Evolutionary conservation across 495 filamentous ascomycete genomes (phyloP).

Genomic region (Pyronema domesticum): DNA sequence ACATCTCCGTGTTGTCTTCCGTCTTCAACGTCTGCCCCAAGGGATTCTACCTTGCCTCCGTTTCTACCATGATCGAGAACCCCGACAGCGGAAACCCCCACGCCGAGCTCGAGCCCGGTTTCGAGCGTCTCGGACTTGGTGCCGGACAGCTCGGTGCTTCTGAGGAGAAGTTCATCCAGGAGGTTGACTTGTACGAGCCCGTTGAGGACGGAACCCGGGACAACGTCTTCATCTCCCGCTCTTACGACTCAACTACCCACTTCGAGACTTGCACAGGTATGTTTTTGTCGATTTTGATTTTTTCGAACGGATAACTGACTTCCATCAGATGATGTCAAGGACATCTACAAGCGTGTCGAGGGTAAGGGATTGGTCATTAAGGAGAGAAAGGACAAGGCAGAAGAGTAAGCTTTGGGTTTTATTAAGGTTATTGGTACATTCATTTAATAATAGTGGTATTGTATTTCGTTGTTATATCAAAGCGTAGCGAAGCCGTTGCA

Average conservation of each 20-base stretch:
- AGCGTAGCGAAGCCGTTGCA: background rate
- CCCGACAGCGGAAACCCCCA: conserved; percentile 70
- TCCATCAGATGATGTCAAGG: conserved; percentile 68
- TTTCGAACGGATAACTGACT: background rate
- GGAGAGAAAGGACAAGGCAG: conserved; percentile 18
- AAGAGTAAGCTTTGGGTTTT: conserved; percentile 3
- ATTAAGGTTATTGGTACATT: conserved; percentile 1
- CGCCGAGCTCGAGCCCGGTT: conserved; percentile 78
- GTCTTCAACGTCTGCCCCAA: conserved; percentile 98
- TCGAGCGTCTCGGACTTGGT: conserved; percentile 72
- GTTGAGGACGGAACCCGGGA: conserved; percentile 69
- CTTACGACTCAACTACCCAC: conserved; percentile 93
- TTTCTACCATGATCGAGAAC: conserved; percentile 84
- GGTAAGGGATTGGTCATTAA: conserved; percentile 61
- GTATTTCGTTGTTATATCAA: background rate
- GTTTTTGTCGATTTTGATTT: conserved; percentile 2
- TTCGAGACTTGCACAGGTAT: conserved; percentile 78
- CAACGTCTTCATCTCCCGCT: conserved; percentile 94
- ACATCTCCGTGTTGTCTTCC: conserved; percentile 88
- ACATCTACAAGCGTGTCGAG: conserved; percentile 75
- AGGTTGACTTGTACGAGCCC: conserved; percentile 60
- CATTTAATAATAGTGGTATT: conserved; percentile 1
- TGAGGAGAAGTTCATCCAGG: conserved; percentile 54
- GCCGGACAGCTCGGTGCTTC: conserved; percentile 83
- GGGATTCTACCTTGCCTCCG: conserved; percentile 96